Base-by-base conservation (phyloP, 805 yeast genomes). In the Teunomyces cretensis region DNA sequence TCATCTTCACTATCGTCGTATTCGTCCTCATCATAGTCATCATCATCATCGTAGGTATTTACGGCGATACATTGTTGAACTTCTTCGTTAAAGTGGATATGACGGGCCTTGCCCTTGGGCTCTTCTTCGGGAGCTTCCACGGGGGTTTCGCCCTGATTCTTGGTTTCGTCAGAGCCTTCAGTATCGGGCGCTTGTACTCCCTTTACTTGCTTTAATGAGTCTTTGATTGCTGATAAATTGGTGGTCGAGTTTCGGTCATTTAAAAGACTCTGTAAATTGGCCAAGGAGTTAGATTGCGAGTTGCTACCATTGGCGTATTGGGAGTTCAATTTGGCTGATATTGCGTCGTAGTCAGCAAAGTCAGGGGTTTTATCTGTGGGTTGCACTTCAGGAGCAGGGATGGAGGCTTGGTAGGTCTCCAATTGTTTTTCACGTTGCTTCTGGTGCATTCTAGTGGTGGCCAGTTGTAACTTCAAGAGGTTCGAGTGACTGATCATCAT, bases 61-160 rank as follows among this genome's bases (percentile, higher is more conserved):
- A 91, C 61, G 0, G 96, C 91, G 50, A 88, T 83, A 65, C 99
- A 94, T 65, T 94, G 99, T 62, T 89, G 91, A 27, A 94, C 99
- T 43, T 90, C 81, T 61, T 89, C 95, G 62, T 86, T 94, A 68
- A 94, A 94, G 65, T 91, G 98, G 49, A 94, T 91, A 55, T 80
- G 96, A 49, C 95, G 79, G 52, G 69, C 75, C 31, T 41, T 44
- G 22, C 28, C 66, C 45, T 70, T 72, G 16, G 53, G 15, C 9
- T 26, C 30, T 11, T 35, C 41, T 9, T 43, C 42, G 9, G 16
- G 22, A 14, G 7, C n/a, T 6, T 19, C 14, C 9, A n/a, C 27
- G 35, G 15, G 15, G 3, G 3, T 26, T 7, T 26, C 33, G 9
- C 15, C 33, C 17, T 31, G n/a, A 6, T 31, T 4, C 11, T 4